A percentile compares a stretch with the other conserved stretches of the same genome.
phyloP scores from a whole-genome alignment of 768 basidiomycete genomes.

The Xerocomus potaroensis region DNA sequence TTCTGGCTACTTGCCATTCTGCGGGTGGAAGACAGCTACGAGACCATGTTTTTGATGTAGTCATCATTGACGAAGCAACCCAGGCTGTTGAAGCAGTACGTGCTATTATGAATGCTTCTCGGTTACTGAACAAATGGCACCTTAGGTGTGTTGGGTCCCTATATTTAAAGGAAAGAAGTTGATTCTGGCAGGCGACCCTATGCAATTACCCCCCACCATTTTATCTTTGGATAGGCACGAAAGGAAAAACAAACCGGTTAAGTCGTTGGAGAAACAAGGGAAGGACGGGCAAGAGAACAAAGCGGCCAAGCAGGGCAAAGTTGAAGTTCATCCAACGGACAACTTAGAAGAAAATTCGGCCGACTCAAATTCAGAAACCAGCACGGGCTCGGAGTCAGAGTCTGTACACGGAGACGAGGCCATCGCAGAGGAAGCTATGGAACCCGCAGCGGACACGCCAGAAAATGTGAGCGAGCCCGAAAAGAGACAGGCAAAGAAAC shows the following conservation, averaged over 20 bases:
- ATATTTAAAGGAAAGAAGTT: slow-evolving; percentile 89
- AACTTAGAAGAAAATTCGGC: neutral
- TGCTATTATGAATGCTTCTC: neutral
- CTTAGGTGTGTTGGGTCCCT: slow-evolving; percentile 78
- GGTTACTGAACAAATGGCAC: neutral
- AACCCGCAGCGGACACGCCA: neutral
- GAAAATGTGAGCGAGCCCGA: neutral
- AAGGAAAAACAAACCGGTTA: slow-evolving; percentile 22
- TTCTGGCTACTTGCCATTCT: slow-evolving; percentile 92
- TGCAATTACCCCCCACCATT: slow-evolving; percentile 94
- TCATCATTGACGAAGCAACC: slow-evolving; percentile 97
- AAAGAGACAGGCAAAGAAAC: slow-evolving; percentile 13
- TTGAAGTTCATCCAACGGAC: neutral
- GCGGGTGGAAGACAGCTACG: slow-evolving; percentile 81
- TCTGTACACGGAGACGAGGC: slow-evolving; percentile 17
- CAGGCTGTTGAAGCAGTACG: slow-evolving; percentile 91
- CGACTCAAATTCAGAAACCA: slow-evolving; percentile 6
- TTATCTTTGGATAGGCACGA: slow-evolving; percentile 55
- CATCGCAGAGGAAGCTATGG: slow-evolving; percentile 17
- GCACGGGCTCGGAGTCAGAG: slow-evolving; percentile 16
- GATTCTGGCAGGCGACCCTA: slow-evolving; percentile 90
- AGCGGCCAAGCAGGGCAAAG: neutral
- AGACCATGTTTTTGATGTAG: slow-evolving; percentile 80
- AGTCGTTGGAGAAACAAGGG: neutral
- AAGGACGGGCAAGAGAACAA: neutral